These are phyloP conservation scores for Diatrype stigma DNA, from an alignment of 2,329 filamentous ascomycete genomes.

Conservation along the genomic window DNA sequence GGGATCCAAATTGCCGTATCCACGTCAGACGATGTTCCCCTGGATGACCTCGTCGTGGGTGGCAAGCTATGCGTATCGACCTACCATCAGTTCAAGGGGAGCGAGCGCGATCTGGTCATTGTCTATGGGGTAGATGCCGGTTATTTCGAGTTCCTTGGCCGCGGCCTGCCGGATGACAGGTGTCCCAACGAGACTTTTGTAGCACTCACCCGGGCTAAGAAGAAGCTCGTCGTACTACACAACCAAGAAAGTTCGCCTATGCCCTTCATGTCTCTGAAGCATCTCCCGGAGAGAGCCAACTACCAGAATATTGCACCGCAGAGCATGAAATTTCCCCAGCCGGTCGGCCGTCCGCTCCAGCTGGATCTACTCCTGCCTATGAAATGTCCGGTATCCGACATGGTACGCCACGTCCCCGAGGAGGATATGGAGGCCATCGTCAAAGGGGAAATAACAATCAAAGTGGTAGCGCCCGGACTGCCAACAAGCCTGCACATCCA, in stretches of 20 bases:
- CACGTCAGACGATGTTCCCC: constrained; percentile 17
- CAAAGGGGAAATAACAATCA: constrained; percentile 10
- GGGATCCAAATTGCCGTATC: constrained; percentile 18
- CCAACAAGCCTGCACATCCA: constrained; percentile 12
- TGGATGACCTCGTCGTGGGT: constrained; percentile 20
- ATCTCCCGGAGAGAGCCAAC: constrained; percentile 1
- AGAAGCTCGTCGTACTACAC: constrained; percentile 26
- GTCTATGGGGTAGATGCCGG: constrained; percentile 21
- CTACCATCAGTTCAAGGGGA: constrained; percentile 31
- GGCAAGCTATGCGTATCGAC: constrained; percentile 27
- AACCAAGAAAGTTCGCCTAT: constrained; percentile 12
- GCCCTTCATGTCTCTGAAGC: constrained; percentile 16
- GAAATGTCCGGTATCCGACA: constrained; percentile 12
- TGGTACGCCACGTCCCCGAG: constrained; percentile 19
- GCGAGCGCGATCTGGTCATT: constrained; percentile 26
- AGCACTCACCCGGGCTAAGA: constrained; percentile 23
- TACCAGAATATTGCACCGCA: neutral
- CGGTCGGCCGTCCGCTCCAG: neutral
- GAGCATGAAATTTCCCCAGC: neutral
- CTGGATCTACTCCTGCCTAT: constrained; percentile 3
- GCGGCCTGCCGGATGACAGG: constrained; percentile 22
- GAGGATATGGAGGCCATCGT: constrained; percentile 17
- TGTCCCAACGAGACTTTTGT: constrained; percentile 28
- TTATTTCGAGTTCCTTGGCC: constrained; percentile 20
- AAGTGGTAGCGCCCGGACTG: constrained; percentile 1